These are phyloP conservation scores for Aureobasidium lini DNA, from an alignment of 2,329 filamentous ascomycete species.

Conservation along the genomic window DNA sequence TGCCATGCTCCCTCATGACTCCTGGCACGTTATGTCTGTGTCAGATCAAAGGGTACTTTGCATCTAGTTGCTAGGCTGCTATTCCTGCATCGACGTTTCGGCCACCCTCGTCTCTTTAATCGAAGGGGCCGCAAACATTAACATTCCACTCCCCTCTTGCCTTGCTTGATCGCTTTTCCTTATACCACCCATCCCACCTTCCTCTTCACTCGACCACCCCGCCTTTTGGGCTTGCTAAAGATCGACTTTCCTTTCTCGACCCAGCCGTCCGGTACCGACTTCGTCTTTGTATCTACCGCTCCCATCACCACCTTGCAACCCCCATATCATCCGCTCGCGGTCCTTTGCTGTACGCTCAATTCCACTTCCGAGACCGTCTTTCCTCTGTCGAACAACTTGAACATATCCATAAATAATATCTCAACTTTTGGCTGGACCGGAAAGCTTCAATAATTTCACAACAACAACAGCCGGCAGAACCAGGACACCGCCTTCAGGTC, in stretches of 20 bases:
- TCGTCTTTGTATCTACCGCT: background rate
- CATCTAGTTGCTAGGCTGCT: slow-evolving; percentile 13
- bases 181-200: slow-evolving; percentile 8
- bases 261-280: slow-evolving; percentile 2
- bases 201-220: slow-evolving; percentile 1
- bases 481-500: background rate
- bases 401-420: slow-evolving; percentile 6
- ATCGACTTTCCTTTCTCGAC: slow-evolving; percentile 9
- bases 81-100: slow-evolving; percentile 14
- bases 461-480: slow-evolving; percentile 2
- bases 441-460: background rate
- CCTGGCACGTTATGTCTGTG: slow-evolving; percentile 12
- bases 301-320: background rate
- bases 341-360: background rate
- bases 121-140: slow-evolving; percentile 12
- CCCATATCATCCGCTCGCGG: background rate
- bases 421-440: background rate
- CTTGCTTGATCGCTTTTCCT: slow-evolving; percentile 9
- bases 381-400: background rate
- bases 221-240: background rate
- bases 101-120: slow-evolving; percentile 4
- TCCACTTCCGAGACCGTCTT: background rate
- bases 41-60: slow-evolving; percentile 13
- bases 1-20: slow-evolving; percentile 15
- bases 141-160: slow-evolving; percentile 14